A percentile compares a stretch with the other conserved stretches of the same genome.
These are phyloP conservation scores for Penicillium paneum DNA, from an alignment of 2,329 filamentous ascomycete species.

Conservation along the genomic window DNA sequence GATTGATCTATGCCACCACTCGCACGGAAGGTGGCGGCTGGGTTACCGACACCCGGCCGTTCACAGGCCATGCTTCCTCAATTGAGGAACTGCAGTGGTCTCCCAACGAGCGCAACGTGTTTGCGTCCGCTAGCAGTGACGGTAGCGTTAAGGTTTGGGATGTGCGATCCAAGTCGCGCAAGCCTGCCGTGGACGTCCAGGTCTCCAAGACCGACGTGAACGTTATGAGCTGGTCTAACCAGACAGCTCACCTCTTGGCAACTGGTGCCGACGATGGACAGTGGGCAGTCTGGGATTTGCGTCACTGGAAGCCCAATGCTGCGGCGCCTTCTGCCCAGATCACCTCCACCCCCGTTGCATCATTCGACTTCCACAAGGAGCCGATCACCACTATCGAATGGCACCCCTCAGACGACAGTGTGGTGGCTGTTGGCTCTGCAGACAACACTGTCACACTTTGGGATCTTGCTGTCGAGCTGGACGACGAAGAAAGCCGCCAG, in stretches of 20 bases:
- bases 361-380: conserved; percentile 92
- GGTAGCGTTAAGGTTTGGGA: conserved; percentile 97
- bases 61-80: conserved; percentile 77
- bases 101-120: conserved; percentile 86
- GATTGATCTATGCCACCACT: conserved; percentile 83
- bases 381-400: conserved; percentile 95
- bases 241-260: conserved; percentile 84
- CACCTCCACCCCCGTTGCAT: conserved; percentile 78
- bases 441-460: conserved; percentile 94
- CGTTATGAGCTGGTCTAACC: conserved; percentile 89
- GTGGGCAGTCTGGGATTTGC: conserved; percentile 94
- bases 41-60: conserved; percentile 79
- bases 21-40: conserved; percentile 84
- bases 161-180: conserved; percentile 81
- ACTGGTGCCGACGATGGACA: conserved; percentile 90
- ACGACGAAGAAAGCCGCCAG: conserved; percentile 93
- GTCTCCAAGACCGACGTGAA: conserved; percentile 87
- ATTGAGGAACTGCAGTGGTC: conserved; percentile 98
- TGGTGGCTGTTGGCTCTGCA: conserved; percentile 84
- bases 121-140: conserved; percentile 89
- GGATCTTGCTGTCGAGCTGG: conserved; percentile 94
- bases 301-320: conserved; percentile 78
- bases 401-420: conserved; percentile 96
- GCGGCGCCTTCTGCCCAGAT: conserved; percentile 46
- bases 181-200: conserved; percentile 81